Evolutionary conservation across 768 basidiomycete genomes (phyloP), one percentile per base, ranked within the genome.

Genomic region (Suillus americanus): DNA sequence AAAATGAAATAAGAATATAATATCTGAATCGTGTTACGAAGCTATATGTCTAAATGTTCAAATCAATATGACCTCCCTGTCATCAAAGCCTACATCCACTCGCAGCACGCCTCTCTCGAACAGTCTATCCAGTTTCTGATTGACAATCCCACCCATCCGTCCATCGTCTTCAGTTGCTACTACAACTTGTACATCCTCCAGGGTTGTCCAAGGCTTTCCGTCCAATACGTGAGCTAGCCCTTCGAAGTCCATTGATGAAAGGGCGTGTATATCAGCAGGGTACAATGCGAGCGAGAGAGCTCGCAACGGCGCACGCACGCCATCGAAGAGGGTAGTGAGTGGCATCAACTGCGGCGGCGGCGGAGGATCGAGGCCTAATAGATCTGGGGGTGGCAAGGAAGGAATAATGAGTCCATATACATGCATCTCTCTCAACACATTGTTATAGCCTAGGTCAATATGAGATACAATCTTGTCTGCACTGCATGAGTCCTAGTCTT

Each of bases 401-500:
- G 73, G 74, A 53, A 77, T 68, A 16, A 76, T 69, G 12, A 76
- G 71, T 7, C 73, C 74, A 62, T 78, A 77, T 33, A 76, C 67
- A 62, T 77, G 76, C 46, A 74, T 64, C 62, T 74, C 76, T 57
- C 69, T 69, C 33, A 76, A 66, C 51, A 61, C 65, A 33, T 60
- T 67, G 56, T 74, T 77, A 20, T 67, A 62, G 0, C 70, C 63
- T 20, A 76, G 74, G 20, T 69, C 64, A 38, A 77, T 69, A 30
- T 76, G 72, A 28, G 60, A 68, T 43, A 76, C 70, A 46, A 77
- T 54, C 9, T 56, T 62, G 61, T 70, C 74, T 76, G 48, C 35
- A 37, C 25, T 43, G 5, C 30, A 57, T 74, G 53, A 73, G 67
- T 65, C 30, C n/a, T 37, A 20, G 3, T 5, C 16, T 18, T 40